Percentiles rank a stretch among this genome's conserved stretches.
Conservation (phyloP, 2,329 filamentous ascomycete genomes). For the Corynespora cassiicola region DNA sequence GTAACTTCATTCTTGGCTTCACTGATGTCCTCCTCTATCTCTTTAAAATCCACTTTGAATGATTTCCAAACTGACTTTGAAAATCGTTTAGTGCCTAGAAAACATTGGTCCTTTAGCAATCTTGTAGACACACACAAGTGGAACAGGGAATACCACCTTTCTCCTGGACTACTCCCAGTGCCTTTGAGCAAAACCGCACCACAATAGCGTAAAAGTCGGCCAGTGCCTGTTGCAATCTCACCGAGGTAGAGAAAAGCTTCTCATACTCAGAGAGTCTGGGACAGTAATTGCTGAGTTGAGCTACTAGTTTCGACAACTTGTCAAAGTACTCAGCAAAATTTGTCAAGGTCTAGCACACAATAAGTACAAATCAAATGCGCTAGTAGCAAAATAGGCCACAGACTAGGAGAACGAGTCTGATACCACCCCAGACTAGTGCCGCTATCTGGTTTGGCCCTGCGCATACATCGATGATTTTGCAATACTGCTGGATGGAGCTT, state of each 20-base stretch:
- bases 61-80: conserved; percentile 20
- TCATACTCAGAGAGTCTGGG: conserved; percentile 48
- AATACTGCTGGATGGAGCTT: conserved; percentile 47
- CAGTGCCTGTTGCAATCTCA: conserved; percentile 41
- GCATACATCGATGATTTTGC: conserved; percentile 44
- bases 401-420: conserved; percentile 51
- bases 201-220: conserved; percentile 25
- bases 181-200: conserved; percentile 22
- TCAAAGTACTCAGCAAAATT: conserved; percentile 51
- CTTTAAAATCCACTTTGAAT: conserved; percentile 21
- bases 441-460: conserved; percentile 47
- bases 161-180: conserved; percentile 18
- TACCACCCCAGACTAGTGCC: conserved; percentile 53
- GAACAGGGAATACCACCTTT: conserved; percentile 13
- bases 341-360: conserved; percentile 30
- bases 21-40: conserved; percentile 21
- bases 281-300: conserved; percentile 41
- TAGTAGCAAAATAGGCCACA: conserved; percentile 11
- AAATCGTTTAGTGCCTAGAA: conserved; percentile 16
- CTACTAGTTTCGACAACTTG: conserved; percentile 45
- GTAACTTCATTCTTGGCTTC: conserved; percentile 21
- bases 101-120: conserved; percentile 4
- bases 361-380: conserved; percentile 4
- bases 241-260: conserved; percentile 43
- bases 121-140: neutral